Evolutionary conservation across 371 early-diverging fungal genomes (phyloP).

Genomic region (Blakeslea trispora): DNA sequence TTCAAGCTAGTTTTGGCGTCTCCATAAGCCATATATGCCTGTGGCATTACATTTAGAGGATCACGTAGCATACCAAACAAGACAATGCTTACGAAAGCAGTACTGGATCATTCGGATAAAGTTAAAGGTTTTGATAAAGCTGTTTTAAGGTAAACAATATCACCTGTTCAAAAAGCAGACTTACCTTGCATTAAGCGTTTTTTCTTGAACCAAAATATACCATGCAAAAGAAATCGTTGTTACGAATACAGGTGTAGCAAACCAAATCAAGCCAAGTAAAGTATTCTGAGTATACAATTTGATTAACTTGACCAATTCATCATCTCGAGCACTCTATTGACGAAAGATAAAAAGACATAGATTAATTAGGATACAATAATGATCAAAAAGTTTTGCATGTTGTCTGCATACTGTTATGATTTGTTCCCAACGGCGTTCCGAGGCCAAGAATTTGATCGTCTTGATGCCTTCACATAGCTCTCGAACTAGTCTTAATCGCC

Average conservation of each 20-base stretch:
- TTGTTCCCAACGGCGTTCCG: constrained; percentile 72
- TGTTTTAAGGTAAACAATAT: not conserved
- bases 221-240: constrained; percentile 66
- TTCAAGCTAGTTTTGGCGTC: constrained; percentile 59
- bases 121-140: not conserved
- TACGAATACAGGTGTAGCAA: constrained; percentile 70
- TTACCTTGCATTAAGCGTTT: constrained; percentile 62
- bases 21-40: constrained; percentile 58
- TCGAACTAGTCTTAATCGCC: constrained; percentile 59
- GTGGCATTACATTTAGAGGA: constrained; percentile 65
- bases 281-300: constrained; percentile 59
- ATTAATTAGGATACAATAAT: not conserved
- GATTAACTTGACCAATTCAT: constrained; percentile 58
- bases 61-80: constrained; percentile 63
- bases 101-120: constrained; percentile 19
- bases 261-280: constrained; percentile 60
- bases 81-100: constrained; percentile 68
- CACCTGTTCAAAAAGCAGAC: no score
- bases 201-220: constrained; percentile 64
- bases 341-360: not conserved
- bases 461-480: constrained; percentile 73
- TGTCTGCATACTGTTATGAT: constrained; percentile 42
- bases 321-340: constrained; percentile 50
- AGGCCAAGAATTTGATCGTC: constrained; percentile 76
- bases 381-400: not conserved